Base-by-base conservation (phyloP, 768 basidiomycete genomes). In the Hericium alpestre region DNA sequence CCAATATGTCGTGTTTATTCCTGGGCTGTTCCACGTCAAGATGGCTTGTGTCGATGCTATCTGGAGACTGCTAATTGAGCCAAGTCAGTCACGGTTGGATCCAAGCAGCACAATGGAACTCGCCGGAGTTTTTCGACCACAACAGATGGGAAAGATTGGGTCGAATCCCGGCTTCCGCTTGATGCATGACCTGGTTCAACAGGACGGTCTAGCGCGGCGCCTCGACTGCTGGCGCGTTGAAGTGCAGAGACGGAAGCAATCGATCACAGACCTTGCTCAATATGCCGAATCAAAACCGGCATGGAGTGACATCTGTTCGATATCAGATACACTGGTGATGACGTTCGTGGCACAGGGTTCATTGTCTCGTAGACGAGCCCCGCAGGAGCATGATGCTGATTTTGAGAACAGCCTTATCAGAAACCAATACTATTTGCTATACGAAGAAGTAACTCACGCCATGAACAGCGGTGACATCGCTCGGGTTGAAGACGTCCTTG, bases 391-490 rank as follows among this genome's bases (percentile, higher is more conserved):
- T 4, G 74, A 76, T 58, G 15, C 67, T 38, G 65, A 70, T 15
- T 56, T 60, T 12, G 70, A 74, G 57, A 77, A 78, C 55, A 51
- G 55, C 0, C 38, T 72, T 9, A 55, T 74, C 0, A 27, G 60
- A 2, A 64, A 74, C 12, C 58, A 72, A 27, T 71, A 4, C 1
- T 54, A 54, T 9, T 47, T 75, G 1, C 66, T 77, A 0, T 78
- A 79, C 54, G 70, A 74, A 40, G 76, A 77, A 48, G 53, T 74
- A 0, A 62, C 64, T 0, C 65, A 70, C 58, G 65, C 68, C 2
- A 64, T 68, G 61, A 66, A 67, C 16, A 6, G 22, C 15, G 53
- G 53, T 0, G 53, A 54, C 40, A 18, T 54, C 20, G 53, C 16
- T 1, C 38, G 53, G 12, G 5, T 41, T 1, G 53, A 54, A 23